A percentile compares a stretch with the other conserved stretches of the same genome.
Conservation (phyloP, 2,329 filamentous ascomycete genomes). For the Penicillium sp. region DNA sequence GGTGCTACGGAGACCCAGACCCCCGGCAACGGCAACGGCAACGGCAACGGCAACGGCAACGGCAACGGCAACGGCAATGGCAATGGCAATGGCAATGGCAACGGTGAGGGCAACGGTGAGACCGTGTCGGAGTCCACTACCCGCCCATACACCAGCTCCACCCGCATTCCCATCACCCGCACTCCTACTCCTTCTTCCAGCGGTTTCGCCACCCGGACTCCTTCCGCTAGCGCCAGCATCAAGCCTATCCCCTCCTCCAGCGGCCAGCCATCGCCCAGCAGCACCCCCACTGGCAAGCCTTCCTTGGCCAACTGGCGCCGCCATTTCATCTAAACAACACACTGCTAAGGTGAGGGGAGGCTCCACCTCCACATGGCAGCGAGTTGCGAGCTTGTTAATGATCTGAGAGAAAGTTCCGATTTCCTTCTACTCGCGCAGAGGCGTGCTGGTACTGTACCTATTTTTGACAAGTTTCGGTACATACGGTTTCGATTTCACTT, state of each 20-base stretch:
- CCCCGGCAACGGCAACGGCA: not conserved
- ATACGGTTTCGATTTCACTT: conserved; percentile 10
- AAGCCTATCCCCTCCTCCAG: conserved; percentile 1
- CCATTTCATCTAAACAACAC: conserved; percentile 16
- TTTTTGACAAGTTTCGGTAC: conserved; percentile 13
- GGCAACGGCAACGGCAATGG: not conserved
- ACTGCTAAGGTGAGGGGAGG: conserved; percentile 1
- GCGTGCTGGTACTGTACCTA: conserved; percentile 24
- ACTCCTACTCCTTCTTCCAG: conserved; percentile 12
- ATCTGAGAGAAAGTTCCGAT: conserved; percentile 11
- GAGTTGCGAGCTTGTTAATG: conserved; percentile 9
- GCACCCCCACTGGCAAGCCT: conserved; percentile 23
- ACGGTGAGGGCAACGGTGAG: not conserved
- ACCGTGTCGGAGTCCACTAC: conserved; percentile 4
- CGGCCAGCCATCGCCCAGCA: conserved; percentile 4
- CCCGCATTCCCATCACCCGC: conserved; percentile 7
- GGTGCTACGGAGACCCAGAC: conserved; percentile 1
- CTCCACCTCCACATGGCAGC: not conserved
- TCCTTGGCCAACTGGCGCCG: conserved; percentile 23
- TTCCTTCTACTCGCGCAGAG: conserved; percentile 14
- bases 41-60: not conserved
- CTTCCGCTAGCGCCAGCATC: conserved; percentile 2
- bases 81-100: not conserved
- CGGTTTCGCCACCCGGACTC: conserved; percentile 27
- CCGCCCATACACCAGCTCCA: conserved; percentile 14